These are phyloP conservation scores for Penicillium sp. DNA, from an alignment of 2,329 filamentous ascomycete species.

Conservation along the genomic window DNA sequence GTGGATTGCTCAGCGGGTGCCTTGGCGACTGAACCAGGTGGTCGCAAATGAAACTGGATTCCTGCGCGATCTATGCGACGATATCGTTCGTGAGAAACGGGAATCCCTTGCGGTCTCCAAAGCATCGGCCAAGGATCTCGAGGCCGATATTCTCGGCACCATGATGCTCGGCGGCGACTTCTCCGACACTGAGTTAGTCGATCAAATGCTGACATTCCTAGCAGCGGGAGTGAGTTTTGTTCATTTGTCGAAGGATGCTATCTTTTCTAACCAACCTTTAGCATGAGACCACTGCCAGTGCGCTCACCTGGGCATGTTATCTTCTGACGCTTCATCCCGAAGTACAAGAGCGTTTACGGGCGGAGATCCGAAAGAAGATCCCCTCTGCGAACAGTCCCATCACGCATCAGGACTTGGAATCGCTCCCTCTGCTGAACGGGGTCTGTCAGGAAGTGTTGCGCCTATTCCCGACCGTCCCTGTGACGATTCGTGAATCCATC, in stretches of 20 bases:
- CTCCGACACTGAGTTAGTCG: slow-evolving; percentile 36
- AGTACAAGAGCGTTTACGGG: slow-evolving; percentile 45
- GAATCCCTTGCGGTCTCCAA: slow-evolving; percentile 22
- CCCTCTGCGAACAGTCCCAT: slow-evolving; percentile 34
- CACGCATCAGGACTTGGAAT: slow-evolving; percentile 50
- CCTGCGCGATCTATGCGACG: slow-evolving; percentile 31
- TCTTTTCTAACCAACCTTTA: slow-evolving; percentile 4
- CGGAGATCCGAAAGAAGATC: slow-evolving; percentile 46
- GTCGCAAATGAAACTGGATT: slow-evolving; percentile 29
- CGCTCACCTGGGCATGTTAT: slow-evolving; percentile 52
- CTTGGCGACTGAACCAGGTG: slow-evolving; percentile 33
- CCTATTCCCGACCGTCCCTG: slow-evolving; percentile 38
- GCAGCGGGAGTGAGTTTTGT: slow-evolving; percentile 32
- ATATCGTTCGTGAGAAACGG: slow-evolving; percentile 34
- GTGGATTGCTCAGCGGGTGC: slow-evolving; percentile 47
- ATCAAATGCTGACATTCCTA: slow-evolving; percentile 41
- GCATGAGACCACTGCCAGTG: slow-evolving; percentile 53
- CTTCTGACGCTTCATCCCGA: slow-evolving; percentile 48
- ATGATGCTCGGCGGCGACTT: slow-evolving; percentile 38
- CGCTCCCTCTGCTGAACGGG: slow-evolving; percentile 69
- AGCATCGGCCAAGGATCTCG: slow-evolving; percentile 36
- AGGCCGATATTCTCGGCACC: slow-evolving; percentile 37
- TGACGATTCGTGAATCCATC: slow-evolving; percentile 37
- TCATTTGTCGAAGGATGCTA: not conserved
- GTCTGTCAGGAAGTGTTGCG: slow-evolving; percentile 67